Percentiles rank a stretch among this genome's conserved stretches.
Conservation (phyloP, 148 eudicot species). For the Camellia sinensis region DNA sequence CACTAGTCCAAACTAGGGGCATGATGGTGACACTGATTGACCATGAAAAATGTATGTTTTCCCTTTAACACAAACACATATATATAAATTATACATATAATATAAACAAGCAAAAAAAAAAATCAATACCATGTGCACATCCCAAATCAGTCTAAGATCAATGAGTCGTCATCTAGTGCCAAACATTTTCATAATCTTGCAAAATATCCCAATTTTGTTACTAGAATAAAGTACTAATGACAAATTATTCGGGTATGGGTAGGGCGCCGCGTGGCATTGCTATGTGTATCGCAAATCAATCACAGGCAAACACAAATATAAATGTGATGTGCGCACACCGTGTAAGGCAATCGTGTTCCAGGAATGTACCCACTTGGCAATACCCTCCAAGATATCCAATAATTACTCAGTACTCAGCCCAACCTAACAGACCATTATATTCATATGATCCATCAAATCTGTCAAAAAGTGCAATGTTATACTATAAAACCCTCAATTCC, state of each 20-base stretch:
- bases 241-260: no score
- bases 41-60: not conserved
- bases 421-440: not conserved
- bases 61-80: not conserved
- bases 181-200: not conserved
- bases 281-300: no score
- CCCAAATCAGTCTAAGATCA: not conserved
- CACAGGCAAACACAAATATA: no score
- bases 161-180: not conserved
- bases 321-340: no score
- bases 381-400: no score
- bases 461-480: no score
- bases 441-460: not conserved
- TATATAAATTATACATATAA: no score
- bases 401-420: not conserved
- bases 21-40: not conserved
- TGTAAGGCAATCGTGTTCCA: no score
- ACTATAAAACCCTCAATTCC: no score
- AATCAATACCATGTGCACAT: not conserved
- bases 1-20: not conserved
- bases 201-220: not conserved
- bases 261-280: no score
- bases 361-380: no score
- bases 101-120: not conserved
- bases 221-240: not conserved